Evolutionary conservation across 2,329 filamentous ascomycete species (phyloP).

Genomic region (Microcyclosporella mali): DNA sequence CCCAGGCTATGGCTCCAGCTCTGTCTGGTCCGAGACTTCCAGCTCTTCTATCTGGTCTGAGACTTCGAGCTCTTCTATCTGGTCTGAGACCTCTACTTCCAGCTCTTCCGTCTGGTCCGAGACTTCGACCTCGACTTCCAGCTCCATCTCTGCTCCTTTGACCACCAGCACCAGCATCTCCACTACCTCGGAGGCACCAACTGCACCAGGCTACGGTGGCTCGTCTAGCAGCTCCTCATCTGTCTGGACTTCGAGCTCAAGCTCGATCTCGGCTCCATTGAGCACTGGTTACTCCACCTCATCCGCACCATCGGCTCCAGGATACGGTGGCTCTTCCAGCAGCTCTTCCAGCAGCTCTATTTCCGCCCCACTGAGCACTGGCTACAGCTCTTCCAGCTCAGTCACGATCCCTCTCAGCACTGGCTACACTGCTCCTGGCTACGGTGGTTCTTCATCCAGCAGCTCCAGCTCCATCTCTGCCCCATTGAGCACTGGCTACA

Average conservation of each 20-base stretch:
- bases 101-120: not conserved
- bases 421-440: constrained; percentile 3
- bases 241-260: too few relatives aligned
- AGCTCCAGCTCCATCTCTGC: not conserved
- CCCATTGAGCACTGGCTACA: constrained; percentile 1
- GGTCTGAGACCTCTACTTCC: not conserved
- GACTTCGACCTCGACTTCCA: constrained; percentile 7
- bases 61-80: constrained; percentile 3
- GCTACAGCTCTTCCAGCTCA: not conserved
- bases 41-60: not conserved
- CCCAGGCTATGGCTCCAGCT: constrained; percentile 2
- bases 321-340: constrained; percentile 6
- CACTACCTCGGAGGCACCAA: constrained; percentile 1
- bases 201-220: constrained; percentile 4
- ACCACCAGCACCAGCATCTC: constrained; percentile 1
- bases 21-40: constrained; percentile 4
- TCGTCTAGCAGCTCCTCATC: constrained; percentile 2
- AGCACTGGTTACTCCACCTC: not conserved
- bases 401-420: not conserved
- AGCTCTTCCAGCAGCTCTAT: constrained; percentile 9
- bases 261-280: not conserved
- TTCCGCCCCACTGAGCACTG: not conserved
- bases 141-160: constrained; percentile 2
- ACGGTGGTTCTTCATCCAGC: constrained; percentile 9
- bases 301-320: constrained; percentile 1